phyloP scores from a whole-genome alignment of 2,329 filamentous ascomycete species.

The Aciculosporium take region DNA sequence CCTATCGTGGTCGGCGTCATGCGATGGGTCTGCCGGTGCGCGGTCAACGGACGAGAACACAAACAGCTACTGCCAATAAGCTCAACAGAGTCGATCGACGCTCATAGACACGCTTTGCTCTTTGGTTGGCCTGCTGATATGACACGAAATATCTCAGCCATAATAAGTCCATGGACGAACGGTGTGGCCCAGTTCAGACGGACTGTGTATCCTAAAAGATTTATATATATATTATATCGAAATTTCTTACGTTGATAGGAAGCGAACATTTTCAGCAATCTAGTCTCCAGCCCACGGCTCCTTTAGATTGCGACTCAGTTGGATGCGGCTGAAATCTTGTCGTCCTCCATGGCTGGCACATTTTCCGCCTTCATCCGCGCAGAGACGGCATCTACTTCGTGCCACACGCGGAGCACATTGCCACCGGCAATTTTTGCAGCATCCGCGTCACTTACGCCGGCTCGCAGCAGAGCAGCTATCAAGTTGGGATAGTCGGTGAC shows the following conservation, averaged over 20 bases:
- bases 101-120: constrained; percentile 12
- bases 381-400: constrained; percentile 59
- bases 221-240: too few relatives aligned
- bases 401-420: constrained; percentile 77
- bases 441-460: constrained; percentile 62
- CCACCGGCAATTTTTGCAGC: constrained; percentile 62
- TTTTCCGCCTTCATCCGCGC: constrained; percentile 46
- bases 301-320: neutral
- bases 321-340: neutral
- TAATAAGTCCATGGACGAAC: neutral
- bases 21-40: constrained; percentile 85
- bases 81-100: constrained; percentile 41
- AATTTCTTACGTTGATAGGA: too few relatives aligned
- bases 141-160: neutral
- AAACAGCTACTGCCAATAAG: constrained; percentile 46
- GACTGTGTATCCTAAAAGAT: too few relatives aligned
- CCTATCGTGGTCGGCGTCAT: constrained; percentile 78
- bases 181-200: too few relatives aligned
- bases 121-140: too few relatives aligned
- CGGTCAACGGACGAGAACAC: constrained; percentile 76
- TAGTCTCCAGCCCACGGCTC: too few relatives aligned
- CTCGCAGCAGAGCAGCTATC: constrained; percentile 57
- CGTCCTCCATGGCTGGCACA: constrained; percentile 37
- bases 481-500: constrained; percentile 72
- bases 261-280: too few relatives aligned